Conservation (phyloP, 192 early-diverging fungal genomes). For the Entomortierella beljakovae region DNA sequence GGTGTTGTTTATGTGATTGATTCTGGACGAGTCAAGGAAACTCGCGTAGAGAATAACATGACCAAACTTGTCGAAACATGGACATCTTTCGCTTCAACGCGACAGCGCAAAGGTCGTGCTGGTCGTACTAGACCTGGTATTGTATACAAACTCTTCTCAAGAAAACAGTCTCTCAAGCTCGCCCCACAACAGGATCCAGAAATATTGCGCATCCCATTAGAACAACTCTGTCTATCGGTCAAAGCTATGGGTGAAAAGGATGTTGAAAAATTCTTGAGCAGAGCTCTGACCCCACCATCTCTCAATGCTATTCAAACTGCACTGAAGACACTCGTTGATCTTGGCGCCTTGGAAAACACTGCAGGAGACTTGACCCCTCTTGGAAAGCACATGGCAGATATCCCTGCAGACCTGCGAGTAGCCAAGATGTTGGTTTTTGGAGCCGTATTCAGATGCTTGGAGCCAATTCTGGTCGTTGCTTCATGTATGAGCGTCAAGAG, state of each 20-base stretch:
- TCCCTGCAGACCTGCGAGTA: slow-evolving; percentile 83
- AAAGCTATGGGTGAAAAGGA: slow-evolving; percentile 75
- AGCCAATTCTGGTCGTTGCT: slow-evolving; percentile 77
- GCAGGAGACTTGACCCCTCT: slow-evolving; percentile 71
- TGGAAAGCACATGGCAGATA: slow-evolving; percentile 72
- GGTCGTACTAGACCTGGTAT: slow-evolving; percentile 82
- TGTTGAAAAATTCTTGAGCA: slow-evolving; percentile 63
- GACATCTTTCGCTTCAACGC: slow-evolving; percentile 66
- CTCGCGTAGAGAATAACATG: slow-evolving; percentile 70
- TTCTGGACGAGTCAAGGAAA: slow-evolving; percentile 74
- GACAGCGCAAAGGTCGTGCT: slow-evolving; percentile 81
- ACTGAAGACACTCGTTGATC: slow-evolving; percentile 65
- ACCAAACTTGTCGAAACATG: slow-evolving; percentile 66
- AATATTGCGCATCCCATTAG: slow-evolving; percentile 83
- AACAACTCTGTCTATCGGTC: slow-evolving; percentile 81
- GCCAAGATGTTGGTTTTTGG: slow-evolving; percentile 85
- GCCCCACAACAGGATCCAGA: slow-evolving; percentile 82
- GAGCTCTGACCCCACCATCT: slow-evolving; percentile 77
- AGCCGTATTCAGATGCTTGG: slow-evolving; percentile 77
- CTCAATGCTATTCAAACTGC: slow-evolving; percentile 65
- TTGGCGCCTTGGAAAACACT: slow-evolving; percentile 66
- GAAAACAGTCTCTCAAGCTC: slow-evolving; percentile 52
- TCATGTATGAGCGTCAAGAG: slow-evolving; percentile 72
- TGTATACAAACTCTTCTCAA: slow-evolving; percentile 79
- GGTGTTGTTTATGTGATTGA: slow-evolving; percentile 81